Evolutionary conservation across 129 eudicot species (phyloP).

Genomic region (Flaveria robusta): DNA sequence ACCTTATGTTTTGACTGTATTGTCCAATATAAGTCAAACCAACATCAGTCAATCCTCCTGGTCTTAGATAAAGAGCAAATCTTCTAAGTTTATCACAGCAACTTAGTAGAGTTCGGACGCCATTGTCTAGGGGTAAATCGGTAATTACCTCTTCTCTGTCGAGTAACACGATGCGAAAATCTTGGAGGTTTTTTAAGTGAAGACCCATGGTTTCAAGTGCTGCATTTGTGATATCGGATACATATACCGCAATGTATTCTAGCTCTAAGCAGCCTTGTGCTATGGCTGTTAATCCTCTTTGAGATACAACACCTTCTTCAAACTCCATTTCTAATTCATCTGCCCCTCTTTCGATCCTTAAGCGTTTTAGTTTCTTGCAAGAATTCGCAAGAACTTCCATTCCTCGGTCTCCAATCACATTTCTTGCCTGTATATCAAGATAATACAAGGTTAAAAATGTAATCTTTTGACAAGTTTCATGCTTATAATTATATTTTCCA

Average conservation of each 20-base stretch:
- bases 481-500: not conserved
- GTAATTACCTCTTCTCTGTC: constrained; percentile 63
- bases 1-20: constrained; percentile 61
- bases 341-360: constrained; percentile 80
- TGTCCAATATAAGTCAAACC: constrained; percentile 73
- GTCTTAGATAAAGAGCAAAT: constrained; percentile 76
- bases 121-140: constrained; percentile 82
- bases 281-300: constrained; percentile 70
- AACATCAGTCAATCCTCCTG: constrained; percentile 66
- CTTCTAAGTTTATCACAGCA: constrained; percentile 63
- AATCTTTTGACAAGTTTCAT: not conserved
- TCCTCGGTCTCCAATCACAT: constrained; percentile 80
- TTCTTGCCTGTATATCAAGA: constrained; percentile 59
- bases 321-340: constrained; percentile 78
- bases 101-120: constrained; percentile 59
- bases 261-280: constrained; percentile 69
- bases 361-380: constrained; percentile 66
- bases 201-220: constrained; percentile 65
- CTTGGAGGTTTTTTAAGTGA: constrained; percentile 57
- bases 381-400: constrained; percentile 58
- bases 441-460: not conserved
- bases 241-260: constrained; percentile 80
- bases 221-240: constrained; percentile 76
- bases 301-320: constrained; percentile 77
- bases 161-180: constrained; percentile 75